phyloP scores from a whole-genome alignment of 306 rosid species.

The Glycine soja region DNA sequence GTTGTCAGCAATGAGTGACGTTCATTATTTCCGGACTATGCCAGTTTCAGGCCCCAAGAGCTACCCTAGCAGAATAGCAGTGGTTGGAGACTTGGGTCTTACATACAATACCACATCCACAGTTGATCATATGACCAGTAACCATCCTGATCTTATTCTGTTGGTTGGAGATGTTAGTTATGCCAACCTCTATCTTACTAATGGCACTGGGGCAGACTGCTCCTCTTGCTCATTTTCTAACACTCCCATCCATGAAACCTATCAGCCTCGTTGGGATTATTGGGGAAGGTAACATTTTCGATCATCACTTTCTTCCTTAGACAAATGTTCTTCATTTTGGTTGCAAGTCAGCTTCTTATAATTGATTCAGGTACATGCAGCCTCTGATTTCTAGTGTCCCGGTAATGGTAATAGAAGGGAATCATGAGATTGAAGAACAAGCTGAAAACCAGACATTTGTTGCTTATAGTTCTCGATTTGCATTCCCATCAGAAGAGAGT shows the following conservation, averaged over 20 bases:
- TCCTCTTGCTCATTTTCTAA: slow-evolving; percentile 76
- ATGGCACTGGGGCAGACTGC: slow-evolving; percentile 80
- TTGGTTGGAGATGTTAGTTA: slow-evolving; percentile 79
- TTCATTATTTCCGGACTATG: slow-evolving; percentile 82
- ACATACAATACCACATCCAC: slow-evolving; percentile 88
- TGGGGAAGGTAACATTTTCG: slow-evolving; percentile 88
- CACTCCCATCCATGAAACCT: slow-evolving; percentile 86
- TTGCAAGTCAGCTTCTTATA: slow-evolving; percentile 9
- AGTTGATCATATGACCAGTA: slow-evolving; percentile 65
- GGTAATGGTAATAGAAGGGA: slow-evolving; percentile 87
- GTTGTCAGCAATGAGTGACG: slow-evolving; percentile 67
- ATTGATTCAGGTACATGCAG: slow-evolving; percentile 75
- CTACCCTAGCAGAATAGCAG: slow-evolving; percentile 85
- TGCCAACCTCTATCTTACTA: slow-evolving; percentile 79
- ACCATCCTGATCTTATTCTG: slow-evolving; percentile 81
- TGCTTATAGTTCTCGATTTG: slow-evolving; percentile 83
- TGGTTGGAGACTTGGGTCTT: slow-evolving; percentile 91
- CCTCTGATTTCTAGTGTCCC: slow-evolving; percentile 83
- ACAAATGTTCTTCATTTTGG: not conserved
- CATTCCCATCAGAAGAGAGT: slow-evolving; percentile 86
- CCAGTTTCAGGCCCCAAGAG: slow-evolving; percentile 77
- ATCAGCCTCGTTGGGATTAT: slow-evolving; percentile 97
- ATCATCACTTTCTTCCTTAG: not conserved
- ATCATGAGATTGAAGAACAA: slow-evolving; percentile 89
- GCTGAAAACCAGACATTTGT: slow-evolving; percentile 73